These are phyloP conservation scores for Rosa chinensis DNA, from an alignment of 306 rosid species.

Conservation along the genomic window DNA sequence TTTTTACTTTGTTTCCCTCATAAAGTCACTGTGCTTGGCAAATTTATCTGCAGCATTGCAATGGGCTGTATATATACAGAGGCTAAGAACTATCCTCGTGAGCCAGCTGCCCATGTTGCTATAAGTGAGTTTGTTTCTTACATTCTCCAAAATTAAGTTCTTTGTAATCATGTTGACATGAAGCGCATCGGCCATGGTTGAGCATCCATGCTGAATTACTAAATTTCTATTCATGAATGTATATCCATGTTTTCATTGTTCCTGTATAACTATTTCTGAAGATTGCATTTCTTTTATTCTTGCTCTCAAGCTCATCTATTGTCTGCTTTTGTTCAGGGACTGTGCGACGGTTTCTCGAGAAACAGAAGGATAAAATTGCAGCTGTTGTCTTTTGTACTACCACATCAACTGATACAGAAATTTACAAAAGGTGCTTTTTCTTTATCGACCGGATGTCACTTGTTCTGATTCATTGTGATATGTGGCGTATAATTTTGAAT, in stretches of 20 bases:
- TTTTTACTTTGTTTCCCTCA: constrained; percentile 18
- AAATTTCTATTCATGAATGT: not conserved
- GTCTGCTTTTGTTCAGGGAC: constrained; percentile 63
- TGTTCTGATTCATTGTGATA: not conserved
- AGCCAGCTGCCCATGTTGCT: constrained; percentile 99
- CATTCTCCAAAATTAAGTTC: constrained; percentile 27
- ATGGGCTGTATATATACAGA: constrained; percentile 91
- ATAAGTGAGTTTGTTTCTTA: constrained; percentile 67
- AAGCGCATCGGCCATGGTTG: constrained; percentile 21
- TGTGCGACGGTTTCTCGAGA: constrained; percentile 89
- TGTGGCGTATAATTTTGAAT: not conserved
- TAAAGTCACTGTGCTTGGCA: constrained; percentile 15
- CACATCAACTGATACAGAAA: constrained; percentile 79
- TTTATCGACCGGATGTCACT: not conserved
- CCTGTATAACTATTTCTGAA: constrained; percentile 12
- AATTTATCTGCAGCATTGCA: constrained; percentile 76
- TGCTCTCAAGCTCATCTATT: constrained; percentile 7
- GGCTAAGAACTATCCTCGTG: constrained; percentile 94
- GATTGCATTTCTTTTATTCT: not conserved
- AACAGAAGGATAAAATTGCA: constrained; percentile 77
- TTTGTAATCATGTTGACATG: constrained; percentile 10
- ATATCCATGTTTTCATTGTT: constrained; percentile 19
- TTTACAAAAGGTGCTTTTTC: constrained; percentile 73
- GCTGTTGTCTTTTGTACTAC: constrained; percentile 94
- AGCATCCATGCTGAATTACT: constrained; percentile 12